phyloP scores from a whole-genome alignment of 139 green algal species.

The Picochlorum sp. region DNA sequence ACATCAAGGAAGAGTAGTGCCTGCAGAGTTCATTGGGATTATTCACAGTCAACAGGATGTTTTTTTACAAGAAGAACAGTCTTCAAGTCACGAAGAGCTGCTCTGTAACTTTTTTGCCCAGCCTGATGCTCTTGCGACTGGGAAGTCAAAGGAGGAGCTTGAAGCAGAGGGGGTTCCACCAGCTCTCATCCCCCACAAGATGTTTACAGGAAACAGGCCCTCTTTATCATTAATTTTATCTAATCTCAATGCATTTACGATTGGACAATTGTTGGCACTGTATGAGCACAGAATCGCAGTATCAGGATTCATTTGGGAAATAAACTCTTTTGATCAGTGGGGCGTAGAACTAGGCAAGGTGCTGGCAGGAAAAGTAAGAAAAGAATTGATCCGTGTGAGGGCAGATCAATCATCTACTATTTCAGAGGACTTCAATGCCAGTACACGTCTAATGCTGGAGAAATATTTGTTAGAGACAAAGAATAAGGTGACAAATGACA shows the following conservation, averaged over 20 bases:
- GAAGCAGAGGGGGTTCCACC: slow-evolving; percentile 68
- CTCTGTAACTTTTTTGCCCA: slow-evolving; percentile 99
- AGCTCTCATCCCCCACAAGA: slow-evolving; percentile 88
- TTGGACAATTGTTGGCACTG: slow-evolving; percentile 89
- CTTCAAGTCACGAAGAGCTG: slow-evolving; percentile 98
- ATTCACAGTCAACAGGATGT: slow-evolving; percentile 87
- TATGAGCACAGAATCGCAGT: slow-evolving; percentile 96
- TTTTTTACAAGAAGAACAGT: slow-evolving; percentile 85
- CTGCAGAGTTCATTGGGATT: slow-evolving; percentile 97
- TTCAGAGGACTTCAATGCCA: slow-evolving; percentile 77
- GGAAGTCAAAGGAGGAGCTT: slow-evolving; percentile 82
- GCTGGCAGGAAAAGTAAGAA: slow-evolving; percentile 42
- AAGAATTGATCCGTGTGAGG: slow-evolving; percentile 9
- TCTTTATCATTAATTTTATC: slow-evolving; percentile 86
- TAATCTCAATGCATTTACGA: slow-evolving; percentile 76
- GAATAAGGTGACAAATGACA: no score
- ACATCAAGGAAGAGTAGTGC: slow-evolving; percentile 76
- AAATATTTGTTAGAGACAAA: no score
- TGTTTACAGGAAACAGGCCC: slow-evolving; percentile 85
- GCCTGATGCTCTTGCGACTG: slow-evolving; percentile 89
- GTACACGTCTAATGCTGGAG: slow-evolving; percentile 79
- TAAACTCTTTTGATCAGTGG: slow-evolving; percentile 99
- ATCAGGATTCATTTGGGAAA: slow-evolving; percentile 94
- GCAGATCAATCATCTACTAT: neutral
- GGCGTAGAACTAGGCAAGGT: slow-evolving; percentile 98